phyloP scores from a whole-genome alignment of 2,329 filamentous ascomycete species.

The Cyanodermella asteris region DNA sequence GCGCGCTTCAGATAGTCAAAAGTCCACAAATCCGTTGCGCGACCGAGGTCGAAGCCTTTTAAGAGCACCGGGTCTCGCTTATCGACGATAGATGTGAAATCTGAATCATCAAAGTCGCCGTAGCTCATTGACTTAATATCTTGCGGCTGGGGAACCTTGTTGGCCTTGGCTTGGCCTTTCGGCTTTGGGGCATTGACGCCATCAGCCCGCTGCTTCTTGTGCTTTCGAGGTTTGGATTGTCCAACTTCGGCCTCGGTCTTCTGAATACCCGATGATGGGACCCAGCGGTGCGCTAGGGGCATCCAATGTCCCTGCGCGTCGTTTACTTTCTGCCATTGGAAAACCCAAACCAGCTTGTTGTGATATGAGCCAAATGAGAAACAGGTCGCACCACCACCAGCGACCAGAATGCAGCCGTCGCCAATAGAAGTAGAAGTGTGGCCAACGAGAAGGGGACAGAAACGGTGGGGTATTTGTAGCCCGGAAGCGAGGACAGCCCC shows the following conservation, averaged over 20 bases:
- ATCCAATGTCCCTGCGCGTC: background rate
- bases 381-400: constrained; percentile 68
- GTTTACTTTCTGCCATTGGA: constrained; percentile 8
- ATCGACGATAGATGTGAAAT: constrained; percentile 39
- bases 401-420: constrained; percentile 32
- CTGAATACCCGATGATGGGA: constrained; percentile 1
- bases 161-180: too few relatives aligned
- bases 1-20: constrained; percentile 41
- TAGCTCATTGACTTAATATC: too few relatives aligned
- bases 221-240: background rate
- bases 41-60: constrained; percentile 41
- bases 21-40: constrained; percentile 46
- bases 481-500: constrained; percentile 22
- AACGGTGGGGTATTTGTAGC: constrained; percentile 30
- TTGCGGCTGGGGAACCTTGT: too few relatives aligned
- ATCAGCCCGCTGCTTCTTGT: background rate
- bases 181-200: too few relatives aligned
- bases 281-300: too few relatives aligned
- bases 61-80: constrained; percentile 42
- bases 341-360: constrained; percentile 38
- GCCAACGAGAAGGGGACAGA: constrained; percentile 50
- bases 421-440: constrained; percentile 33
- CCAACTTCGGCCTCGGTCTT: too few relatives aligned
- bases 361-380: constrained; percentile 81
- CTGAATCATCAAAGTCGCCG: too few relatives aligned